These are phyloP conservation scores for Fragaria iinumae DNA, from an alignment of 306 rosid genomes.

Conservation along the genomic window DNA sequence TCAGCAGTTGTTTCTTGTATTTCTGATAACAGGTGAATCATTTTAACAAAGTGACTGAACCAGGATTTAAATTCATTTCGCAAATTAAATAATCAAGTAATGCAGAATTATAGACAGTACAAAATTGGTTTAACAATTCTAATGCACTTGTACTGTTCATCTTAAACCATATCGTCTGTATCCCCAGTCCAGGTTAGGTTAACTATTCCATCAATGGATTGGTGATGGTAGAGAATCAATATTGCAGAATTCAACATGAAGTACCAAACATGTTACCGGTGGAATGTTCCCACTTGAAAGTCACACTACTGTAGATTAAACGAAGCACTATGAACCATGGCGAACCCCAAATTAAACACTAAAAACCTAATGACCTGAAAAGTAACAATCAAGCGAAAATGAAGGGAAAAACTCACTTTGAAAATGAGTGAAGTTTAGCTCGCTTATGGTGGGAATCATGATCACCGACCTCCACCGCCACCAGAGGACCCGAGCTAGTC, in stretches of 20 bases:
- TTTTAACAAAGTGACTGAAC: too few relatives aligned
- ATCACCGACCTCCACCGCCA: conserved; percentile 34
- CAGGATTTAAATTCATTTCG: too few relatives aligned
- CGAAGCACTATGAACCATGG: neutral
- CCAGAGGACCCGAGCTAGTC: conserved; percentile 47
- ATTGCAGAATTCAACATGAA: neutral
- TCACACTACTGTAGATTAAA: neutral
- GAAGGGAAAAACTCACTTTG: conserved; percentile 52
- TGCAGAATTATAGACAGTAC: too few relatives aligned
- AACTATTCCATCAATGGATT: neutral
- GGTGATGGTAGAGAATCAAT: neutral
- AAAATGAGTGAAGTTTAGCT: conserved; percentile 62
- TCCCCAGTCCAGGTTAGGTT: neutral
- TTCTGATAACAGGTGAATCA: neutral
- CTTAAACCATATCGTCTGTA: neutral
- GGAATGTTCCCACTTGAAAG: neutral
- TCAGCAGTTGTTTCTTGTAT: neutral
- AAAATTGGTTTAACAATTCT: neutral
- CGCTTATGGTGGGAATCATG: conserved; percentile 75
- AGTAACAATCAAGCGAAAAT: neutral
- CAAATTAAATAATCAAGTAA: neutral
- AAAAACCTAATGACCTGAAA: neutral
- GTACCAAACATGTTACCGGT: neutral
- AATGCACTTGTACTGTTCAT: neutral
- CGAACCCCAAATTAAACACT: neutral